phyloP scores from a whole-genome alignment of 2,329 filamentous ascomycete species.

The Fusarium palustre region DNA sequence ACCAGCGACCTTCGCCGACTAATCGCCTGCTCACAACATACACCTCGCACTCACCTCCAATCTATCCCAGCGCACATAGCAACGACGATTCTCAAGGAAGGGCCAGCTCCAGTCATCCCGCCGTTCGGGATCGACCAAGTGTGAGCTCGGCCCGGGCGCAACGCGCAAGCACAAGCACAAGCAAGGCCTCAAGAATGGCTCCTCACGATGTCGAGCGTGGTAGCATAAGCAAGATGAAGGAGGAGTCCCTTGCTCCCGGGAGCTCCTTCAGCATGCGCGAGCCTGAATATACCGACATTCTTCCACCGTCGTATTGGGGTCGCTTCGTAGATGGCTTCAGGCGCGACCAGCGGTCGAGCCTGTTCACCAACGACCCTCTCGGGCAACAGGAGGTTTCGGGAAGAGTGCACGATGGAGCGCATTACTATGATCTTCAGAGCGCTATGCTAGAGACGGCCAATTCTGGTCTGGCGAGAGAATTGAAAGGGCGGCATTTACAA shows the following conservation, averaged over 20 bases:
- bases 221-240: slow-evolving; percentile 66
- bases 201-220: slow-evolving; percentile 65
- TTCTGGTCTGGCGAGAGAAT: slow-evolving; percentile 78
- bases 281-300: slow-evolving; percentile 57
- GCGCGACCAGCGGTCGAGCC: slow-evolving; percentile 65
- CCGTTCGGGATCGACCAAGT: slow-evolving; percentile 32
- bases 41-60: slow-evolving; percentile 27
- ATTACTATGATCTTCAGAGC: slow-evolving; percentile 67
- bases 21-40: slow-evolving; percentile 34
- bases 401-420: slow-evolving; percentile 54
- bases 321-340: slow-evolving; percentile 72
- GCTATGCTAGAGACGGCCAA: slow-evolving; percentile 80
- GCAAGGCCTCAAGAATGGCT: slow-evolving; percentile 50
- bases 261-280: slow-evolving; percentile 65
- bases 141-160: slow-evolving; percentile 38
- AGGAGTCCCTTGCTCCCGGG: slow-evolving; percentile 65
- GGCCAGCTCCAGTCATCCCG: slow-evolving; percentile 38
- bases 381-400: slow-evolving; percentile 49
- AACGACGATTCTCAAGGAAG: slow-evolving; percentile 18
- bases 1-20: slow-evolving; percentile 25
- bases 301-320: slow-evolving; percentile 51
- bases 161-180: slow-evolving; percentile 47
- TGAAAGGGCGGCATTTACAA: slow-evolving; percentile 89
- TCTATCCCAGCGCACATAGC: slow-evolving; percentile 17
- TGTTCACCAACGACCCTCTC: slow-evolving; percentile 60